Evolutionary conservation across 331 rosid species (phyloP).

Genomic region (Quercus phellos): DNA sequence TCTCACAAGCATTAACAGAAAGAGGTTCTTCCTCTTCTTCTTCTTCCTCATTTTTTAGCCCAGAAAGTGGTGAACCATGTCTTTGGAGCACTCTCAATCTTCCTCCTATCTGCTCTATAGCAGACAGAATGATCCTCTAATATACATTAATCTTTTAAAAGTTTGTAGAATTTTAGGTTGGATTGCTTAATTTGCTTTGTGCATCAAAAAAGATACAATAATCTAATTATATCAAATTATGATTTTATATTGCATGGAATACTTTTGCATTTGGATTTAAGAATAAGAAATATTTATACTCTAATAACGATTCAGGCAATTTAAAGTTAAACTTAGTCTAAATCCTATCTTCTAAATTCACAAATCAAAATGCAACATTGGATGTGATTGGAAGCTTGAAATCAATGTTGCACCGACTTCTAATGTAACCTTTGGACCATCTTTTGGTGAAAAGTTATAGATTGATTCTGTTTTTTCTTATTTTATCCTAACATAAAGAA

Average conservation of each 20-base stretch:
- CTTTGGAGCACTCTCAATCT: constrained; percentile 1
- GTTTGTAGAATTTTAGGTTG: neutral
- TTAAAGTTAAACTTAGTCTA: too few species aligned
- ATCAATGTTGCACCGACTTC: too few species aligned
- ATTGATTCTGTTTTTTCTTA: too few species aligned
- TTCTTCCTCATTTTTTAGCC: neutral
- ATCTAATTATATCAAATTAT: neutral
- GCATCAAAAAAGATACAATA: neutral
- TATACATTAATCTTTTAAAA: neutral
- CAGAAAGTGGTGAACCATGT: neutral
- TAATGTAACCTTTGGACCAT: too few species aligned
- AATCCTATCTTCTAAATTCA: too few species aligned
- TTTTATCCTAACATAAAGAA: too few species aligned
- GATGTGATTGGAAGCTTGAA: too few species aligned
- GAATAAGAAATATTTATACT: neutral
- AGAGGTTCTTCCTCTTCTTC: neutral
- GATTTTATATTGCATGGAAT: too few species aligned
- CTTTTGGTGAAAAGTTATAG: too few species aligned
- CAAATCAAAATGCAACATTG: too few species aligned
- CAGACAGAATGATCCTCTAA: neutral
- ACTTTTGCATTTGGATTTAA: neutral
- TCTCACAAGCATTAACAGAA: neutral
- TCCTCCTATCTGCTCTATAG: neutral
- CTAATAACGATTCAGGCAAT: too few species aligned
- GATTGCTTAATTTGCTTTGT: neutral